These are phyloP conservation scores for Amauroascus niger DNA, from an alignment of 2,329 filamentous ascomycete species.

Conservation along the genomic window DNA sequence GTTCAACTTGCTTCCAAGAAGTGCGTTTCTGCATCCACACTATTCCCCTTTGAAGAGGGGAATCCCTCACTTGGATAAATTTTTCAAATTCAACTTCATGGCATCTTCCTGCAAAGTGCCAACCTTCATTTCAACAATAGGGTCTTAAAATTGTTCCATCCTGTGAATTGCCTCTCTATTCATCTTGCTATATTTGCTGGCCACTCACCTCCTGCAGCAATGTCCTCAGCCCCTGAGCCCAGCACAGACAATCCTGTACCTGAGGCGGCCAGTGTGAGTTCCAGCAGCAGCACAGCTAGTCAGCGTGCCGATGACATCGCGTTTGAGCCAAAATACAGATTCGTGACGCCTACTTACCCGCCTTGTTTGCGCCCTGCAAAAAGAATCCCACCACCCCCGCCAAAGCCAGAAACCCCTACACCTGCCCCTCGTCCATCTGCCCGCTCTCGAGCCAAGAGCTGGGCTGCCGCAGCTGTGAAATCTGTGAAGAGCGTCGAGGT, in stretches of 20 bases:
- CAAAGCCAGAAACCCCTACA: conserved; percentile 12
- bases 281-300: not conserved
- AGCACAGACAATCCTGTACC: not conserved
- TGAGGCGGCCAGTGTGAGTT: not conserved
- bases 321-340: conserved; percentile 2
- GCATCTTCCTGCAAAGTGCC: not conserved
- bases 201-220: not conserved
- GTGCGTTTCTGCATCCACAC: not conserved
- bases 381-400: not conserved
- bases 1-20: not conserved
- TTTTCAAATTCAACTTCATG: not conserved
- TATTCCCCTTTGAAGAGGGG: not conserved
- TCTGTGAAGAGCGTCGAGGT: conserved; percentile 14
- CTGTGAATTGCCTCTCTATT: not conserved
- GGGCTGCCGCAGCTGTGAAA: conserved; percentile 14
- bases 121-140: not conserved
- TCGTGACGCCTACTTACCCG: not conserved
- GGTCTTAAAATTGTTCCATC: not conserved
- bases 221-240: not conserved
- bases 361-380: not conserved
- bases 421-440: not conserved
- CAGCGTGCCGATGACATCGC: not conserved
- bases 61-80: not conserved
- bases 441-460: conserved; percentile 11
- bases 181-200: too few relatives aligned